Evolutionary conservation across 371 early-diverging fungal genomes (phyloP), one percentile per base, ranked within the genome.

Genomic region (Mortierella polycephala): DNA sequence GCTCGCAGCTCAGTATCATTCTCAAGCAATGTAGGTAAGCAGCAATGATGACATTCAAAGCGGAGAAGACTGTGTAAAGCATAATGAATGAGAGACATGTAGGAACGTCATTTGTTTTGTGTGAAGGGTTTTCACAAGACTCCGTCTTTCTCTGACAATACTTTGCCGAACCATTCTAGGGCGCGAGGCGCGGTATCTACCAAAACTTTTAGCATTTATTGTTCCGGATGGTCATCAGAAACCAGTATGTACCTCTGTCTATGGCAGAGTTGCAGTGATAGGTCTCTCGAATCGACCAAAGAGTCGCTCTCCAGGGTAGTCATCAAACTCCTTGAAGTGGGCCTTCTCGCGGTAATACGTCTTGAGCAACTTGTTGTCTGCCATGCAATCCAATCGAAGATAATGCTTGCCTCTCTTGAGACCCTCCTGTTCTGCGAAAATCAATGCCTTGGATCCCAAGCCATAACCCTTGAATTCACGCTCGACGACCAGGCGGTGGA

Each of bases 251-350:
- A 41, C 10, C 2, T 18, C 42, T 39, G 10, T n/a, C 57, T 16
- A 69, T 20, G 64, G 57, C n/a, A 65, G 23, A 5, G 72, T 65
- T 5, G 69, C 69, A n/a, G 72, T 77, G 47, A 77, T 77, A 37
- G 69, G 79, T 40, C 79, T 54, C 53, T 77, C 79, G 44, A 72
- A 77, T n/a, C 79, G 57, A 4, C 79, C 79, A 72, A 77, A 77
- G 55, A 77, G 69, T 7, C 79, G 45, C 60, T 77, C 79, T 5
- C 79, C 79, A 23, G 79, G 72, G 50, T 67, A 77, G 41, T 77
- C 79, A 1, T 77, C 79, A 60, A 72, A 72, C 69, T 77, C 79
- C 30, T 71, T 71, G 60, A 77, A 77, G 0, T 62, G 54, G 7
- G 79, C 79, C 63, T 72, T 77, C 62, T 77, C 79, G 1, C 79